A percentile compares a stretch with the other conserved stretches of the same genome.
phyloP scores from a whole-genome alignment of 2,329 filamentous ascomycete species.

The Hansfordia pulvinata region DNA sequence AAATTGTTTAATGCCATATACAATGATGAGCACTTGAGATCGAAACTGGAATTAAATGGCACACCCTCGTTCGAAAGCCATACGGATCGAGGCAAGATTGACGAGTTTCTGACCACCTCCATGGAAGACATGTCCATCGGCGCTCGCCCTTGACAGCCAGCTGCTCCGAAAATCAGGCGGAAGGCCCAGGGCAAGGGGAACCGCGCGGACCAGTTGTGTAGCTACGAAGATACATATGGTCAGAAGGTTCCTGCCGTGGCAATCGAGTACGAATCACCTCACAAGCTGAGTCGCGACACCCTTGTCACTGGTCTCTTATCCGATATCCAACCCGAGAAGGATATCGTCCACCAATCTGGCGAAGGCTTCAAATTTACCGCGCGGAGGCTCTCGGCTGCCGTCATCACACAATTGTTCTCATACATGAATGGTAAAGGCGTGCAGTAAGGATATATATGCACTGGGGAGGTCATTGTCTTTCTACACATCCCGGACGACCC shows the following conservation, averaged over 20 bases:
- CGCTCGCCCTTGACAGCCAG: too few species aligned
- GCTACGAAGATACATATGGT: conserved; percentile 11
- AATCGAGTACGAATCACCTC: too few species aligned
- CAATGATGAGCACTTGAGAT: conserved; percentile 13
- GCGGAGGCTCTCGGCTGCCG: conserved; percentile 17
- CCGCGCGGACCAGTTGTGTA: conserved; percentile 19
- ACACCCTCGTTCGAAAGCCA: conserved; percentile 19
- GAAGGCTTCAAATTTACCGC: conserved; percentile 15
- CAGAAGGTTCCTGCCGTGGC: too few species aligned
- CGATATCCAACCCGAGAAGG: conserved; percentile 18
- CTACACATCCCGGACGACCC: conserved; percentile 20
- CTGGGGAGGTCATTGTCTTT: conserved; percentile 19
- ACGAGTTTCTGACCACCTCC: too few species aligned
- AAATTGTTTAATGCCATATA: conserved; percentile 16
- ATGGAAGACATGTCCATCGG: too few species aligned
- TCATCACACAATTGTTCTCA: conserved; percentile 24
- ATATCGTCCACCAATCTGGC: conserved; percentile 18
- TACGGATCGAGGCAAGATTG: too few species aligned
- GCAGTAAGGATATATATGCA: conserved; percentile 20
- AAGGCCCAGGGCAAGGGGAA: conserved; percentile 14
- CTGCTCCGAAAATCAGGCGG: conserved; percentile 4
- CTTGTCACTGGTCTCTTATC: conserved; percentile 17
- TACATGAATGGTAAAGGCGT: conserved; percentile 22
- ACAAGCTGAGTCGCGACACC: conserved; percentile 19
- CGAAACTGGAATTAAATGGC: conserved; percentile 15